phyloP scores from a whole-genome alignment of 2,329 filamentous ascomycete species.

The Westerdykella aurantiaca region DNA sequence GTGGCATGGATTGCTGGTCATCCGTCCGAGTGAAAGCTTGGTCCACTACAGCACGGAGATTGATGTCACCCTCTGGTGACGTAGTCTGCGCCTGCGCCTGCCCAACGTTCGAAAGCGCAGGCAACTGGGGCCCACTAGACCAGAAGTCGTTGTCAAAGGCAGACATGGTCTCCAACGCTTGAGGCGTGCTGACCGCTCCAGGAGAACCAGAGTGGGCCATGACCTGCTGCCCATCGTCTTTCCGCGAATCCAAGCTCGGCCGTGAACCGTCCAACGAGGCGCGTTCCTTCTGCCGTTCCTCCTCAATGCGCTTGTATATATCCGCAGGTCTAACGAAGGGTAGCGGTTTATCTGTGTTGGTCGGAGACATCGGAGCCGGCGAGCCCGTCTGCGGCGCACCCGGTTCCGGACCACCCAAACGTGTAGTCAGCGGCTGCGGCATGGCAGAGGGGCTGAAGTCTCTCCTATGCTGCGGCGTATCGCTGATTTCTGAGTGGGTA shows the following conservation, averaged over 20 bases:
- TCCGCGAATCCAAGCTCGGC: constrained; percentile 47
- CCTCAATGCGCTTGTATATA: constrained; percentile 66
- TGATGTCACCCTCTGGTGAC: constrained; percentile 18
- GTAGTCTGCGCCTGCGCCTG: constrained; percentile 11
- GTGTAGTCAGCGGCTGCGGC: constrained; percentile 45
- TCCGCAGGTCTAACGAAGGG: constrained; percentile 69
- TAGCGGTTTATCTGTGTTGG: constrained; percentile 47
- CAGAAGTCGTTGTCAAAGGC: constrained; percentile 26
- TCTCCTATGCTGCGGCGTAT: constrained; percentile 37
- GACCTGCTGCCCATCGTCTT: constrained; percentile 14
- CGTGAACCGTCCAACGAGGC: constrained; percentile 54
- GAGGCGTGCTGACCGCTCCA: neutral
- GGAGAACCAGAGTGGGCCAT: constrained; percentile 3
- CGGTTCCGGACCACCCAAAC: constrained; percentile 27
- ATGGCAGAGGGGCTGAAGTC: constrained; percentile 52
- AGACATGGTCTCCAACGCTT: constrained; percentile 10
- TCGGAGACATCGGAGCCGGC: constrained; percentile 18
- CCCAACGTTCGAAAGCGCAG: neutral
- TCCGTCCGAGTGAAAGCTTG: constrained; percentile 59
- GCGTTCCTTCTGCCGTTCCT: constrained; percentile 56
- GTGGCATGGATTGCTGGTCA: constrained; percentile 49
- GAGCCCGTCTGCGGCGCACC: constrained; percentile 39
- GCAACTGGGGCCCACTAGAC: constrained; percentile 12
- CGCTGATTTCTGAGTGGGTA: constrained; percentile 27
- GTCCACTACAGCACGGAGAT: constrained; percentile 50